These are phyloP conservation scores for Tephrocybe sp. DNA, from an alignment of 768 basidiomycete species.

Conservation along the genomic window DNA sequence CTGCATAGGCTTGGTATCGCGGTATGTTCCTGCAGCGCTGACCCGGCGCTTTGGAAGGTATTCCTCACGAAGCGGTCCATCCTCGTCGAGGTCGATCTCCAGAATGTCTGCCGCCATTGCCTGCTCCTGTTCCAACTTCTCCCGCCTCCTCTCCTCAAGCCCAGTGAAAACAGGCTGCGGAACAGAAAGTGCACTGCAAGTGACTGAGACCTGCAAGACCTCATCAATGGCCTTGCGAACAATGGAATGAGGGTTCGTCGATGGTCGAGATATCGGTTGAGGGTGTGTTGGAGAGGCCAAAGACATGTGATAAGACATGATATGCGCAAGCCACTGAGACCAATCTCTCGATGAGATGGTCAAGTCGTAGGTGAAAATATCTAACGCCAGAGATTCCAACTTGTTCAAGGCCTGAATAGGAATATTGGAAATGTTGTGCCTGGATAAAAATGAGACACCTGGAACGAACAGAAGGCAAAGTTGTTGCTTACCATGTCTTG, in stretches of 20 bases:
- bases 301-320: slow-evolving; percentile 65
- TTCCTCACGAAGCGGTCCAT: slow-evolving; percentile 80
- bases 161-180: slow-evolving; percentile 74
- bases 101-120: slow-evolving; percentile 45
- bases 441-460: slow-evolving; percentile 26
- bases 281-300: slow-evolving; percentile 58
- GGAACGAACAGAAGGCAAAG: background rate
- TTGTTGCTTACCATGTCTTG: slow-evolving; percentile 71
- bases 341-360: slow-evolving; percentile 65
- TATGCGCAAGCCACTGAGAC: slow-evolving; percentile 69
- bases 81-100: slow-evolving; percentile 82
- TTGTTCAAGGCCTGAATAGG: slow-evolving; percentile 69
- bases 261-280: slow-evolving; percentile 80
- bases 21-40: slow-evolving; percentile 32
- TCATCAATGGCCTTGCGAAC: slow-evolving; percentile 71
- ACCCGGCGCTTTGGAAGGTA: slow-evolving; percentile 73
- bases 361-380: slow-evolving; percentile 69
- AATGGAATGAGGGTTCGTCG: slow-evolving; percentile 66
- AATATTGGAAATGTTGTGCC: slow-evolving; percentile 81
- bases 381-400: slow-evolving; percentile 69
- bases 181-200: slow-evolving; percentile 28
- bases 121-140: slow-evolving; percentile 46
- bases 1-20: slow-evolving; percentile 17
- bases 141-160: slow-evolving; percentile 61
- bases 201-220: slow-evolving; percentile 52